Conservation (phyloP, 495 filamentous ascomycete genomes). For the Annulohypoxylon bovei region DNA sequence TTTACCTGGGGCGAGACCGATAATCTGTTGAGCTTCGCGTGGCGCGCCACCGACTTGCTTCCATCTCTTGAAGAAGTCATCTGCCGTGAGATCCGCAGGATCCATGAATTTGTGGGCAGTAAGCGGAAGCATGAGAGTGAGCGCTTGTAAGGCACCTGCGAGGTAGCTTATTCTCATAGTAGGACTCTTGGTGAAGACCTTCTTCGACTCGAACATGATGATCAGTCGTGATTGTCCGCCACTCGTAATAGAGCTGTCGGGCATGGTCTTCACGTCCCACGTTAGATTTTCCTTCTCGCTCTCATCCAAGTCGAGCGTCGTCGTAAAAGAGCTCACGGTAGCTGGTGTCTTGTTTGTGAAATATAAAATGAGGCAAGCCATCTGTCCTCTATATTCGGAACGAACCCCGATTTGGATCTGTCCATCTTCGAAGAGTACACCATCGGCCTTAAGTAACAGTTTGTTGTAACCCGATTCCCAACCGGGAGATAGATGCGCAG, state of each 20-base stretch:
- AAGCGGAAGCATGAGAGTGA: conserved; percentile 91
- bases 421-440: conserved; percentile 91
- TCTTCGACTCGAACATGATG: conserved; percentile 88
- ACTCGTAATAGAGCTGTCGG: conserved; percentile 80
- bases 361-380: conserved; percentile 95
- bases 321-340: conserved; percentile 87
- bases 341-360: conserved; percentile 92
- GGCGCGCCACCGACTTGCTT: conserved; percentile 93
- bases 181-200: conserved; percentile 82
- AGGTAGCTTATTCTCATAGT: conserved; percentile 95
- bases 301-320: conserved; percentile 84
- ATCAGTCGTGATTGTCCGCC: conserved; percentile 89
- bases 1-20: conserved; percentile 67
- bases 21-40: conserved; percentile 86
- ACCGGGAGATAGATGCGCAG: conserved; percentile 90
- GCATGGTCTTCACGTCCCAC: conserved; percentile 85
- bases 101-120: conserved; percentile 97
- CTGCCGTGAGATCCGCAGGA: conserved; percentile 78
- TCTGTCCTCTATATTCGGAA: conserved; percentile 90
- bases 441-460: conserved; percentile 80
- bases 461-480: conserved; percentile 94
- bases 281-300: conserved; percentile 74
- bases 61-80: conserved; percentile 99
- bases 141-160: conserved; percentile 90
- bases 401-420: conserved; percentile 94